These are phyloP conservation scores for Fusarium sublunatum DNA, from an alignment of 2,329 filamentous ascomycete genomes.

Conservation along the genomic window DNA sequence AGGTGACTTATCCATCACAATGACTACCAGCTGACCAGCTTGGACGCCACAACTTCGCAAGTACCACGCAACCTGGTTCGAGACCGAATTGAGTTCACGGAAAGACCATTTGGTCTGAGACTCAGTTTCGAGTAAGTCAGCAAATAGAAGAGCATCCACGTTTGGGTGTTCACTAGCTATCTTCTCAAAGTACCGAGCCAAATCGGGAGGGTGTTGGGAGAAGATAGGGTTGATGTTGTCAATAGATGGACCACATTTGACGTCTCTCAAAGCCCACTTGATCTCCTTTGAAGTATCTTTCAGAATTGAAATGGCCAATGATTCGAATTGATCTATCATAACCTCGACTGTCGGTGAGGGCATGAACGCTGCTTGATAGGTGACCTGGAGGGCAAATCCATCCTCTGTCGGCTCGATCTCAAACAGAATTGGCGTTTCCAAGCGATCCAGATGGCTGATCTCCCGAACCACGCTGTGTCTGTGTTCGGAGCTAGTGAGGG, in stretches of 20 bases:
- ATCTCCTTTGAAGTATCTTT: constrained; percentile 40
- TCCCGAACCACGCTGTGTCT: constrained; percentile 59
- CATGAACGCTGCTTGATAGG: constrained; percentile 62
- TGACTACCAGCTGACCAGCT: constrained; percentile 71
- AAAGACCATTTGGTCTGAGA: constrained; percentile 68
- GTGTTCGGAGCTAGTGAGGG: constrained; percentile 57
- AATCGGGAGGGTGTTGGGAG: constrained; percentile 53
- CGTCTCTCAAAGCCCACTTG: constrained; percentile 24
- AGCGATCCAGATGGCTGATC: constrained; percentile 71
- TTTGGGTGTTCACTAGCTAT: constrained; percentile 61
- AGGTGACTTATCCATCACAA: constrained; percentile 81
- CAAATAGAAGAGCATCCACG: constrained; percentile 73
- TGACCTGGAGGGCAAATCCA: constrained; percentile 57
- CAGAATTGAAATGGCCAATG: constrained; percentile 54
- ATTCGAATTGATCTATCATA: constrained; percentile 71
- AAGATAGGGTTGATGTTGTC: constrained; percentile 57
- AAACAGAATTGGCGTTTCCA: constrained; percentile 81
- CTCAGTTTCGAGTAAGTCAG: constrained; percentile 48
- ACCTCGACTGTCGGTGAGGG: constrained; percentile 64
- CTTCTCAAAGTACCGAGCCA: constrained; percentile 66
- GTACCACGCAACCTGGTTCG: constrained; percentile 71
- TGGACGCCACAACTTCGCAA: constrained; percentile 61
- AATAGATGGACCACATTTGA: constrained; percentile 57
- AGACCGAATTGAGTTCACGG: constrained; percentile 67
- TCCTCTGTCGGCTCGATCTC: constrained; percentile 75